A percentile compares a stretch with the other conserved stretches of the same genome.
Conservation (phyloP, 441 rosid species). For the Erysimum cheiri region DNA sequence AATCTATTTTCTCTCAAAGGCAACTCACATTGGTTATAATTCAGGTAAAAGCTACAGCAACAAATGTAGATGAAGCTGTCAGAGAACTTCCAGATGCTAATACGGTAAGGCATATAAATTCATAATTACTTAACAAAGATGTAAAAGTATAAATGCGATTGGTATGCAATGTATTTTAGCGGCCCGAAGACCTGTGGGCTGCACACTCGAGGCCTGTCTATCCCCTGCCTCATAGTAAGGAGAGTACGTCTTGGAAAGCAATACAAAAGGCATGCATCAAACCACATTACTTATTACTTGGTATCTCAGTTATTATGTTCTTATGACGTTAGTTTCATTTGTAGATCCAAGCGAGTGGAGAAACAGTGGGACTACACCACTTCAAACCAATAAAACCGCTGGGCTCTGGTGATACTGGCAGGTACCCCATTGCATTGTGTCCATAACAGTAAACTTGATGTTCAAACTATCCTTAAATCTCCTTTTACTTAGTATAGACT, state of each 20-base stretch:
- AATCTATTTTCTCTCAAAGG: neutral
- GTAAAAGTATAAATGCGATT: neutral
- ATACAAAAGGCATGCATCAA: slow-evolving; percentile 67
- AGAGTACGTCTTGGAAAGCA: slow-evolving; percentile 79
- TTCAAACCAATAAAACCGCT: slow-evolving; percentile 94
- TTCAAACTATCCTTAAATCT: neutral
- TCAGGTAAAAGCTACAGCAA: slow-evolving; percentile 95
- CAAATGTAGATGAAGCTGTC: slow-evolving; percentile 94
- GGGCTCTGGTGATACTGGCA: slow-evolving; percentile 99
- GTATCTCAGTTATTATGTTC: slow-evolving; percentile 27
- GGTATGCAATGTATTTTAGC: slow-evolving; percentile 55
- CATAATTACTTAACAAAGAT: slow-evolving; percentile 12
- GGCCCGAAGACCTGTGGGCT: slow-evolving; percentile 97
- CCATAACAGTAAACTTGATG: slow-evolving; percentile 14
- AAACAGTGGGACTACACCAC: slow-evolving; percentile 81
- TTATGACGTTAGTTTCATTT: slow-evolving; percentile 24
- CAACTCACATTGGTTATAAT: slow-evolving; percentile 14
- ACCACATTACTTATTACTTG: slow-evolving; percentile 5
- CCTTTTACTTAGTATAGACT: slow-evolving; percentile 16
- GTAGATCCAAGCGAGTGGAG: slow-evolving; percentile 80
- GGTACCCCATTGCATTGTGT: slow-evolving; percentile 52
- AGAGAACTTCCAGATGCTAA: slow-evolving; percentile 98
- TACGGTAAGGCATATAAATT: slow-evolving; percentile 75
- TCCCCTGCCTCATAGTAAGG: slow-evolving; percentile 85
- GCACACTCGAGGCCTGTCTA: slow-evolving; percentile 77